Conservation (phyloP, 305 asterid species). For the Fraxinus angustifolia region DNA sequence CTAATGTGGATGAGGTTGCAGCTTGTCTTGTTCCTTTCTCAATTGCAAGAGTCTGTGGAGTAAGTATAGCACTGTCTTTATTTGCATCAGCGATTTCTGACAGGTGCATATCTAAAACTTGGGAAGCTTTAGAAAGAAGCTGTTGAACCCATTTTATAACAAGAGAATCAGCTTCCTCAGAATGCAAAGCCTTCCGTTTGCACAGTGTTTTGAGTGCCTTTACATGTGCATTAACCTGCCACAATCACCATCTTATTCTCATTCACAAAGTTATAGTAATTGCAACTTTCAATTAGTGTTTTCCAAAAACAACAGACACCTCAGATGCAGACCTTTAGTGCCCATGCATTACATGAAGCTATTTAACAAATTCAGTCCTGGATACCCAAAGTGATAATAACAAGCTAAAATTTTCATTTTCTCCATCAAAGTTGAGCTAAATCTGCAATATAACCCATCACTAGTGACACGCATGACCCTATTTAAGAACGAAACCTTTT, state of each 20-base stretch:
- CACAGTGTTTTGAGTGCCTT: constrained; percentile 85
- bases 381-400: neutral
- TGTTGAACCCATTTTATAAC: constrained; percentile 70
- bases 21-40: constrained; percentile 36
- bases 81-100: constrained; percentile 39
- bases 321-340: neutral
- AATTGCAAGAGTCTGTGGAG: constrained; percentile 45
- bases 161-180: constrained; percentile 62
- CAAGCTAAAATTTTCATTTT: neutral
- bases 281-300: neutral
- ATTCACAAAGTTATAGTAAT: neutral
- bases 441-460: neutral
- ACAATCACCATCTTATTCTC: constrained; percentile 10
- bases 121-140: constrained; percentile 58
- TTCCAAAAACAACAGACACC: neutral
- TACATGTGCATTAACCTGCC: constrained; percentile 93
- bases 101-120: constrained; percentile 51
- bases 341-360: neutral
- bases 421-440: neutral
- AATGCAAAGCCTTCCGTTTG: constrained; percentile 57
- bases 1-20: constrained; percentile 32
- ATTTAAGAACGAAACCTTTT: neutral
- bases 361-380: neutral
- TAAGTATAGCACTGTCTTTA: constrained; percentile 38
- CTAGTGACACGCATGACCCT: neutral